A percentile compares a stretch with the other conserved stretches of the same genome.
phyloP scores from a whole-genome alignment of 352 stramenopile species.

The Blastocystis sp. region DNA sequence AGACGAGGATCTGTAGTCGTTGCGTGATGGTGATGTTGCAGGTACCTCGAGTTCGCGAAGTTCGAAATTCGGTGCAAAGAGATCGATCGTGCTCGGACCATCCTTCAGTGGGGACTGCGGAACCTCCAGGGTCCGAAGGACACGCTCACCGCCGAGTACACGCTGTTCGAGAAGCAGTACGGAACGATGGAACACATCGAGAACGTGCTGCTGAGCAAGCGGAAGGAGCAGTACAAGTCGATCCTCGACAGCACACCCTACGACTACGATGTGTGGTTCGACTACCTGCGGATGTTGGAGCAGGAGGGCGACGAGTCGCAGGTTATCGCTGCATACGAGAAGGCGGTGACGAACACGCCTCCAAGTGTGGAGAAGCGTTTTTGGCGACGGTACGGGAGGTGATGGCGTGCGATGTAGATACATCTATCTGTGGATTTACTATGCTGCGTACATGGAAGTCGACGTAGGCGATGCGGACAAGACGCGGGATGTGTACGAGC shows the following conservation, averaged over 20 bases:
- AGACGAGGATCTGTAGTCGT: constrained; percentile 67
- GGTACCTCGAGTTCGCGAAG: constrained; percentile 81
- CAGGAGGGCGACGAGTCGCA: constrained; percentile 71
- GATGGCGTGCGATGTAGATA: constrained; percentile 70
- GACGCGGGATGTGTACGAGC: constrained; percentile 86
- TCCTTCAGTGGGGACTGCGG: constrained; percentile 79
- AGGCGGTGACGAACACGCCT: constrained; percentile 85
- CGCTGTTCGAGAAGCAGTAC: constrained; percentile 96
- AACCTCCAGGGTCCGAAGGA: constrained; percentile 67
- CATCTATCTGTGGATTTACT: constrained; percentile 99
- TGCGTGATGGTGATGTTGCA: background rate
- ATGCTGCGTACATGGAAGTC: constrained; percentile 93
- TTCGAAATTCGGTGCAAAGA: constrained; percentile 95
- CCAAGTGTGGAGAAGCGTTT: constrained; percentile 89
- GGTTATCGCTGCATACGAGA: constrained; percentile 89
- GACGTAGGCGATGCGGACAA: constrained; percentile 73
- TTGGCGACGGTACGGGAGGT: constrained; percentile 77
- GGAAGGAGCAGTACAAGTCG: constrained; percentile 87
- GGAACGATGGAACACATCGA: constrained; percentile 88
- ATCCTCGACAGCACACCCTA: constrained; percentile 79
- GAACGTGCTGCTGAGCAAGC: constrained; percentile 85
- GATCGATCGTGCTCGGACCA: constrained; percentile 79
- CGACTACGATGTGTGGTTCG: constrained; percentile 97
- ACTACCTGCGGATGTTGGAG: constrained; percentile 95
- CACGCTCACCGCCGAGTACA: constrained; percentile 82